Conservation (phyloP, 2,329 filamentous ascomycete genomes). For the Falciphora oryzae region DNA sequence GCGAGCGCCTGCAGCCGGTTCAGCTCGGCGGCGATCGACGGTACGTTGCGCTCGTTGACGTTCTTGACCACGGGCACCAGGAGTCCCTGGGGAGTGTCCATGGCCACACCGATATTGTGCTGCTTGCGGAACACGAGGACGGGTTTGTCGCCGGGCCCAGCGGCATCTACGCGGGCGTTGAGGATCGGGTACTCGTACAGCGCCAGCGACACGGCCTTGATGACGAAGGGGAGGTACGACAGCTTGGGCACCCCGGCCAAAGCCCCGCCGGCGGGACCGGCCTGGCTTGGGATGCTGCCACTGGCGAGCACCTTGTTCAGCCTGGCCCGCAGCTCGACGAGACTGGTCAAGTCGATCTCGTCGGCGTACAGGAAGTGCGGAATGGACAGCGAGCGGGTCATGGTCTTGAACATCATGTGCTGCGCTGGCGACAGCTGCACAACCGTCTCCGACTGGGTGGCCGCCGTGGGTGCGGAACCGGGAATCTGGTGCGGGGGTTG, state of each 20-base stretch:
- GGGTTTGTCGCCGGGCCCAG: slow-evolving; percentile 50
- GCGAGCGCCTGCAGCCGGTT: slow-evolving; percentile 67
- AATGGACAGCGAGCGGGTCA: slow-evolving; percentile 87
- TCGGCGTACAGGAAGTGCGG: slow-evolving; percentile 96
- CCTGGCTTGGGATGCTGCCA: not conserved
- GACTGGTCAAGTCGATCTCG: slow-evolving; percentile 73
- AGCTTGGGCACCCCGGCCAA: slow-evolving; percentile 53
- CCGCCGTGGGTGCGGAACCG: slow-evolving; percentile 25
- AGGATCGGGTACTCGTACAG: slow-evolving; percentile 78
- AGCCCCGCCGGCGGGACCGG: slow-evolving; percentile 37
- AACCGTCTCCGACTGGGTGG: slow-evolving; percentile 60
- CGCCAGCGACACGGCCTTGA: slow-evolving; percentile 89
- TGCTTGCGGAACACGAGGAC: slow-evolving; percentile 70
- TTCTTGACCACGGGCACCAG: slow-evolving; percentile 89
- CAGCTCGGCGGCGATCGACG: slow-evolving; percentile 73
- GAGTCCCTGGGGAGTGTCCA: slow-evolving; percentile 85
- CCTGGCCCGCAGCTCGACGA: slow-evolving; percentile 66
- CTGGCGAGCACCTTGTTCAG: slow-evolving; percentile 60
- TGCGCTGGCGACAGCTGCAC: slow-evolving; percentile 73
- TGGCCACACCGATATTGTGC: slow-evolving; percentile 94
- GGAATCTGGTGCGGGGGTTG: slow-evolving; percentile 10
- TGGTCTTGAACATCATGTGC: slow-evolving; percentile 92
- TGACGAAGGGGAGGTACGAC: slow-evolving; percentile 88
- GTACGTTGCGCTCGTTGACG: slow-evolving; percentile 69
- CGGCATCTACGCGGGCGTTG: slow-evolving; percentile 75